Base-by-base conservation (phyloP, 305 asterid genomes). In the Euphrasia arctica region DNA sequence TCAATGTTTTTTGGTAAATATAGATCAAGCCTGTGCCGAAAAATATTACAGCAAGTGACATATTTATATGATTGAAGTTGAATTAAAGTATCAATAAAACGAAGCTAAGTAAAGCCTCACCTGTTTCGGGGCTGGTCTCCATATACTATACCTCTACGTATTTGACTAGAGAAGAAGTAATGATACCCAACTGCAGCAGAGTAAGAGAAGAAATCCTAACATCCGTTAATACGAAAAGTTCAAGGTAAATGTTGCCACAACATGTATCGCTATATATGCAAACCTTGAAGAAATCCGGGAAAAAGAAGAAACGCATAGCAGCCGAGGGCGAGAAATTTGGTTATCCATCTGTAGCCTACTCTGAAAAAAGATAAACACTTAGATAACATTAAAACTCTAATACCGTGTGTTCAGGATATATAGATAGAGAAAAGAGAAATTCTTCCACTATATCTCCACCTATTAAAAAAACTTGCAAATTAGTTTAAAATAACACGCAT, bases 211-310 rank as follows among this genome's bases (percentile, higher is more conserved):
- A 5, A 4, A 29, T 2, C 22, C 39, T 32, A 32, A 32, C 39
- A 32, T 32, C 39, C 25, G 22, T 25, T 49, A 49, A 7, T 49
- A 49, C 14, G 14, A 59, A 36, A 57, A 58, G 11, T 36, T 42
- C 54, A 14, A 65, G n/a, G 3, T 14, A 27, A 36, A 25, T 5
- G 58, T 45, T 34, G 14, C 15, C 32, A 62, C 8, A 48, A 18
- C 29, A 54, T 74, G 54, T 55, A 62, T 8, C 18, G 10, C 25
- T 56, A 58, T 54, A 58, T 48, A 43, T 57, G 45, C 83, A 59
- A 77, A 93, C 97, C 96, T 90, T 83, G 99, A 77, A 94, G n/a
- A 72, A 88, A 85, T 58, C 98, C 98, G 47, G 98, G 97, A 55
- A 84, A 67, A 68, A 93, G 85, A 56, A 93, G 83, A 77, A 86